Evolutionary conservation across 1,139 yeast species (phyloP).

Genomic region (Suhomyces chickasaworum): DNA sequence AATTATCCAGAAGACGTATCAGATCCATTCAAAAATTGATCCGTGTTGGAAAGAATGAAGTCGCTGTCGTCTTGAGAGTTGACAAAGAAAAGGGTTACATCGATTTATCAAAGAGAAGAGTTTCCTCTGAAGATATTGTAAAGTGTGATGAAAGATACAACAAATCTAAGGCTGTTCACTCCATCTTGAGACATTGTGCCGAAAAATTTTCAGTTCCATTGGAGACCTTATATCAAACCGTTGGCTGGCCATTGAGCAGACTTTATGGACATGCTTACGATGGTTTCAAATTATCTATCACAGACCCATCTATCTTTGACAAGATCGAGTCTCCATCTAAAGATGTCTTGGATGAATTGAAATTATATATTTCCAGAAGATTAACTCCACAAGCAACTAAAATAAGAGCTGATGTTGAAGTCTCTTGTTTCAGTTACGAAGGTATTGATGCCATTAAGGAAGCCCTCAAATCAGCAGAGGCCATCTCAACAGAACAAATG

Average conservation of each 20-base stretch:
- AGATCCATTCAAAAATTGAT: conserved; percentile 96
- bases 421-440: conserved; percentile 94
- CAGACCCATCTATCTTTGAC: conserved; percentile 87
- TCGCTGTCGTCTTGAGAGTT: conserved; percentile 97
- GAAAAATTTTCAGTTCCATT: conserved; percentile 90
- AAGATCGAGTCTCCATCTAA: conserved; percentile 71
- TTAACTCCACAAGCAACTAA: conserved; percentile 97
- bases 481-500: conserved; percentile 77
- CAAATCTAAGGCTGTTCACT: conserved; percentile 96
- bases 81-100: conserved; percentile 98
- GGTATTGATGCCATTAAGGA: conserved; percentile 96
- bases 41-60: conserved; percentile 98
- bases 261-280: conserved; percentile 97
- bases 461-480: conserved; percentile 87
- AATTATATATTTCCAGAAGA: conserved; percentile 84
- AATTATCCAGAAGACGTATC: conserved; percentile 97
- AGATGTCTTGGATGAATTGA: conserved; percentile 78
- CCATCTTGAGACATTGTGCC: conserved; percentile 96
- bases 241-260: conserved; percentile 97
- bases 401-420: conserved; percentile 97
- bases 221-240: conserved; percentile 79
- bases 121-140: conserved; percentile 94
- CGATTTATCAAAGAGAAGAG: conserved; percentile 96
- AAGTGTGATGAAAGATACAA: conserved; percentile 98
- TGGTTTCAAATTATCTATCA: conserved; percentile 94